Percentiles rank a stretch among this genome's conserved stretches.
phyloP scores from a whole-genome alignment of 2,329 filamentous ascomycete genomes.

The Scolecobasidium constrictum region DNA sequence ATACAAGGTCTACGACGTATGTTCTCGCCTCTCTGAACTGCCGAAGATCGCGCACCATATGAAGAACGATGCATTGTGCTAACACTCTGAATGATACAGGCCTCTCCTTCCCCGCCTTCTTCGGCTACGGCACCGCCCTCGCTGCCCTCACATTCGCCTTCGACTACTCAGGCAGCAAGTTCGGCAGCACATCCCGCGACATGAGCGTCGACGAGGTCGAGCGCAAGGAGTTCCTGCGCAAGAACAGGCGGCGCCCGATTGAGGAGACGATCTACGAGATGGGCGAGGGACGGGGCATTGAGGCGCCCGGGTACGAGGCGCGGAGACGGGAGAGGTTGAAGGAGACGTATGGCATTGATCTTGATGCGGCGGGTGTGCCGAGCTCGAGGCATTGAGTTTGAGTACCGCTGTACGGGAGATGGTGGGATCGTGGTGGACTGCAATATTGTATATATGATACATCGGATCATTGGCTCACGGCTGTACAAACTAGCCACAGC shows the following conservation, averaged over 20 bases:
- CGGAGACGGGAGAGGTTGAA: constrained; percentile 70
- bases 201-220: constrained; percentile 60
- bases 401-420: too few species aligned
- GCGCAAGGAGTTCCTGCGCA: constrained; percentile 63
- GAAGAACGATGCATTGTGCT: background rate
- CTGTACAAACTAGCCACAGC: too few species aligned
- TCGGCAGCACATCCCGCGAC: constrained; percentile 28
- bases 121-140: constrained; percentile 55
- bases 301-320: constrained; percentile 73
- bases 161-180: constrained; percentile 48
- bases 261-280: constrained; percentile 73
- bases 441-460: constrained; percentile 1
- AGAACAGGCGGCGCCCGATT: constrained; percentile 60
- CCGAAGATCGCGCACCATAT: too few species aligned
- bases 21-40: too few species aligned
- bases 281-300: constrained; percentile 79
- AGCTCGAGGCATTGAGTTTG: background rate
- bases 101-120: constrained; percentile 56
- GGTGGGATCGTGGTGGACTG: too few species aligned
- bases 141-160: constrained; percentile 51
- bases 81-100: constrained; percentile 25
- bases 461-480: too few species aligned
- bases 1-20: constrained; percentile 49
- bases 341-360: constrained; percentile 80
- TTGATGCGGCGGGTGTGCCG: constrained; percentile 25